Evolutionary conservation across 2,329 filamentous ascomycete genomes (phyloP).

Genomic region (Talaromyces sp.): DNA sequence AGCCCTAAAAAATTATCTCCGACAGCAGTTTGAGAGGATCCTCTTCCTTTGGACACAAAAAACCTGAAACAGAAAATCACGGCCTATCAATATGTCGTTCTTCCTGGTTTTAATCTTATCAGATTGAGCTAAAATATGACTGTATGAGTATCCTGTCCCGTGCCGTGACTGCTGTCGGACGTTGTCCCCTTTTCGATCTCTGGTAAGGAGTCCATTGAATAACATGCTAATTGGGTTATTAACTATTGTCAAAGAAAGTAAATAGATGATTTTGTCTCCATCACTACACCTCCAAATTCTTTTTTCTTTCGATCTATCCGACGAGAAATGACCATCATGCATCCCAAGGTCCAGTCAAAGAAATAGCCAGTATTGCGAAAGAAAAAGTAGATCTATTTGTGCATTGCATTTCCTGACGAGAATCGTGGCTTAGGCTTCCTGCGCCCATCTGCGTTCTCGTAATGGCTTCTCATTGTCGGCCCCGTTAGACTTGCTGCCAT

Average conservation of each 20-base stretch:
- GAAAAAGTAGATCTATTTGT: background rate
- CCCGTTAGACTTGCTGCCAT: slow-evolving; percentile 56
- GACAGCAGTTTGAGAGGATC: background rate
- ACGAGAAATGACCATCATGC: background rate
- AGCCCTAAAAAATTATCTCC: background rate
- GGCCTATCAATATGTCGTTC: background rate
- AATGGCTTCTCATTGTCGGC: slow-evolving; percentile 62
- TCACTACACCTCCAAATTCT: background rate
- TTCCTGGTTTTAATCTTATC: background rate
- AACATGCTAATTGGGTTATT: background rate
- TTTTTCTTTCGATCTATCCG: background rate
- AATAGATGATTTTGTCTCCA: background rate
- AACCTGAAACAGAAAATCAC: background rate
- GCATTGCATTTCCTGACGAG: background rate
- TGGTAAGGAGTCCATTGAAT: background rate
- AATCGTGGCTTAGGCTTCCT: slow-evolving; percentile 32
- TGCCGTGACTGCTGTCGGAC: background rate
- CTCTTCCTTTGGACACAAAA: background rate
- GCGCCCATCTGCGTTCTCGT: slow-evolving; percentile 76
- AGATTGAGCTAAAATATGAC: background rate
- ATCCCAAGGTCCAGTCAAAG: background rate
- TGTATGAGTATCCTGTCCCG: too few relatives aligned
- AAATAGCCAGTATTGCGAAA: background rate
- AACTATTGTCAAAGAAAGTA: background rate
- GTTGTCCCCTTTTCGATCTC: background rate